A percentile compares a stretch with the other conserved stretches of the same genome.
phyloP scores from a whole-genome alignment of 306 rosid genomes.

The Cicer arietinum region DNA sequence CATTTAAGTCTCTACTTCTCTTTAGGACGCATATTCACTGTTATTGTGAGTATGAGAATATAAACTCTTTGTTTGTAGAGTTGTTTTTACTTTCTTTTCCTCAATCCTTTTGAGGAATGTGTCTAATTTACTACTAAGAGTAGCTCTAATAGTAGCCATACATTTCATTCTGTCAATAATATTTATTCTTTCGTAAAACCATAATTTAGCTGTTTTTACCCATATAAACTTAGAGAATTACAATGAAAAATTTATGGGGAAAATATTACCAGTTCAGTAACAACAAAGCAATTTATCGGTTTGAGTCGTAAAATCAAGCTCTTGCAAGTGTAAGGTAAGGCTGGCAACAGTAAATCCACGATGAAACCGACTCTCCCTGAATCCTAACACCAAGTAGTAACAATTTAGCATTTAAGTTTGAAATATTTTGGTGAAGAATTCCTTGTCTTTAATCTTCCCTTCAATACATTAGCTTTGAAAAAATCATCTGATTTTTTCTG shows the following conservation, averaged over 20 bases:
- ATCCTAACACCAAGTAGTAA: not conserved
- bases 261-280: conserved; percentile 8
- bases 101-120: conserved; percentile 15
- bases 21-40: conserved; percentile 6
- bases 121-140: not conserved
- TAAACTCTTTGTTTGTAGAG: conserved; percentile 10
- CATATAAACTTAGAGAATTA: conserved; percentile 5
- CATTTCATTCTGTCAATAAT: not conserved
- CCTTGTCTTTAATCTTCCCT: conserved; percentile 13
- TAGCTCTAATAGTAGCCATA: not conserved
- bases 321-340: not conserved
- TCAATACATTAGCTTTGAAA: not conserved
- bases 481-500: not conserved
- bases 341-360: not conserved
- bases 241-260: not conserved
- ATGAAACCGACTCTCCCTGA: not conserved
- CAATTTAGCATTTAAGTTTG: not conserved
- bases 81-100: not conserved
- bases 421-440: not conserved
- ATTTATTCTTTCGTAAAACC: not conserved
- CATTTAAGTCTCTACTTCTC: conserved; percentile 33
- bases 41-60: not conserved
- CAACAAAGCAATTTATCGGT: not conserved
- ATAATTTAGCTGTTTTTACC: not conserved
- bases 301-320: no score